Evolutionary conservation across 805 yeast genomes (phyloP), one percentile per base, ranked within the genome.

Genomic region (Suhomyces emberorum): DNA sequence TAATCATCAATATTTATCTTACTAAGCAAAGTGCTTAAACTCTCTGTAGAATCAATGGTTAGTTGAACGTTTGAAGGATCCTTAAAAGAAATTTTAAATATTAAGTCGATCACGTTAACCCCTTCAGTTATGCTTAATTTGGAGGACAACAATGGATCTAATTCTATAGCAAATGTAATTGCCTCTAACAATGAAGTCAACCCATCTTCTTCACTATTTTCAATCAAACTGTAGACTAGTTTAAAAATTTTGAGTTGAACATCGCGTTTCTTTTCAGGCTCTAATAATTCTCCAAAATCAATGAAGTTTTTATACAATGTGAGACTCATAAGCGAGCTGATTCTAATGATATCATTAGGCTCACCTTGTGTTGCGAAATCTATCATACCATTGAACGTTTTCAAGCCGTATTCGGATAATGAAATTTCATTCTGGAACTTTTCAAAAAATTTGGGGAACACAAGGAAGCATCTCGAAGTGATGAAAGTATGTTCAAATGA

Each of bases 131-230:
- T 28, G 6, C 34, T 21, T 2, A 42, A 41, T 6, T 41, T 47
- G 4, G 60, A 46, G 5, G 70, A 66, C 16, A 37, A 37, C 2
- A 20, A 20, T 7, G 54, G 55, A 38, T 59, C 56, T 14, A 65
- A 50, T 32, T 69, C 66, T 26, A 84, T 72, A 1, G 80, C 74
- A 3, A 72, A 68, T 1, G 79, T 69, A n/a, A 85, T 57, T 0
- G 83, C 74, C 53, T 88, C 96, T 9, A 85, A 70, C 28, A 89
- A 58, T 31, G 83, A 69, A 1, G 88, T 76, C 23, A 84, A 78
- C 0, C 95, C 75, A 49, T 89, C 98, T 30, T 87, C 96, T 30
- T 79, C 84, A 0, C 93, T 75, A 1, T 77, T 82, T 1, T 70
- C 74, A 3, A 73, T 52, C 7, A 91, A 56, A 2, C 70, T 55